Evolutionary conservation across 2,329 filamentous ascomycete species (phyloP), one percentile per base, ranked within the genome.

Genomic region (Hirsutella minnesotensis): DNA sequence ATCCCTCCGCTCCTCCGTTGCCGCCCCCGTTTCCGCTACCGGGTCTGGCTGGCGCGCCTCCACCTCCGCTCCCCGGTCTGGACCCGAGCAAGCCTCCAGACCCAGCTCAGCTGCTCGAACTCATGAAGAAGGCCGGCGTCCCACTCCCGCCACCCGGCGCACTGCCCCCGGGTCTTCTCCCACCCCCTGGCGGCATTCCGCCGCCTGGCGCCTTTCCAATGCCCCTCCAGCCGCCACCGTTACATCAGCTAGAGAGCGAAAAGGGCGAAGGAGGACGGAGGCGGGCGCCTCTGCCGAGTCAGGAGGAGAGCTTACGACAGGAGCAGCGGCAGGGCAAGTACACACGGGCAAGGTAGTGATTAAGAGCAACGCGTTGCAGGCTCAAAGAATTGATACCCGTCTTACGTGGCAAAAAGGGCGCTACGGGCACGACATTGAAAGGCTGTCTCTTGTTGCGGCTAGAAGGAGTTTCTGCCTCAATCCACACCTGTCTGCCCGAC

Each of bases 241-340:
- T 68, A 48, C 61, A 65, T 18, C 57, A 61, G 16, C 57, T 48
- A 33, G 53, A 56, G 5, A 57, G 45, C 41, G 56, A 61, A 45
- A 55, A 62, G 44, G 53, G 59, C 53, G 62, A 59, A 12, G 58
- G 53, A 19, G 60, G 54, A 29, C 58, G 63, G 5, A 65, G 78
- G 16, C 72, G 83, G 47, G 85, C 75, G 5, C 86, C 85, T 9
- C 63, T 94, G 36, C 87, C 87, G 0, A 89, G 85, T 57, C 87
- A 94, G 62, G 79, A 85, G 56, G 87, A 92, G 58, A 89, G 84
- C 52, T 63, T 94, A 52, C 76, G 81, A 51, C 77, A 82, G 60
- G 85, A 90, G 61, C 86, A 90, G 68, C 74, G 73, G 44, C 68
- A 69, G 42, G 77, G 77, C 3, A 70, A 79, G 48, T 81, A 78